Evolutionary conservation across 352 stramenopile species (phyloP).

Genomic region (Pythium brassicae): DNA sequence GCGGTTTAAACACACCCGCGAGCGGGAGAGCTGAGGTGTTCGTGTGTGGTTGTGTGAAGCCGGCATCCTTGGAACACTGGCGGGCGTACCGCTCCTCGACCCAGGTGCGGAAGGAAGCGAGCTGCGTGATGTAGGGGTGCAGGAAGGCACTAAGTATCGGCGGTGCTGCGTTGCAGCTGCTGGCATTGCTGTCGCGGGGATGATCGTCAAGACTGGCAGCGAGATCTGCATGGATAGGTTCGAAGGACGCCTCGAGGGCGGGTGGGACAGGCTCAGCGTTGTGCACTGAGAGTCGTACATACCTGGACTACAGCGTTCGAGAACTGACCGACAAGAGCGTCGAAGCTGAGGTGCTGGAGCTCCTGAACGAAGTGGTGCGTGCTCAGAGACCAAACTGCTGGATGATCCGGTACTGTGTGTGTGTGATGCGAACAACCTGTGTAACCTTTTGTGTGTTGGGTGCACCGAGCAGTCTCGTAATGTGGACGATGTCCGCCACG

Average conservation of each 20-base stretch:
- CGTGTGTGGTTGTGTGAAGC: slow-evolving; percentile 13
- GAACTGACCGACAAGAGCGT: slow-evolving; percentile 85
- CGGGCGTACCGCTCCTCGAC: slow-evolving; percentile 64
- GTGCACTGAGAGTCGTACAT: not conserved
- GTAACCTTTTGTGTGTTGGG: not conserved
- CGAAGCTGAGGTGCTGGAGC: slow-evolving; percentile 71
- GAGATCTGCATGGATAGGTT: slow-evolving; percentile 82
- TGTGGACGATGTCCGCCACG: slow-evolving; percentile 75
- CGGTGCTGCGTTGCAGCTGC: slow-evolving; percentile 30
- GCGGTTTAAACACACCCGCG: not conserved
- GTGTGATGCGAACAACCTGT: too few relatives aligned
- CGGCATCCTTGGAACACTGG: slow-evolving; percentile 72
- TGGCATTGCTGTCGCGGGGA: slow-evolving; percentile 78
- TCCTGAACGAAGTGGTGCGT: slow-evolving; percentile 67
- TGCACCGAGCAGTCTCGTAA: slow-evolving; percentile 45
- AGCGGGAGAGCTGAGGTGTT: too few relatives aligned
- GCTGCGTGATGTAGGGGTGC: not conserved
- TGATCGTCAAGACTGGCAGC: slow-evolving; percentile 87
- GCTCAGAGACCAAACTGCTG: not conserved
- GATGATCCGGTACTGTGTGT: not conserved
- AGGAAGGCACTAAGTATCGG: too few relatives aligned
- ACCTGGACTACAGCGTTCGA: slow-evolving; percentile 37
- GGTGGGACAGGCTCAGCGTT: too few relatives aligned
- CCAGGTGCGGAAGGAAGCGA: slow-evolving; percentile 32
- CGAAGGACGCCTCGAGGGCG: not conserved